These are phyloP conservation scores for Globisporangium carolinianum DNA, from an alignment of 352 stramenopile species.

Conservation along the genomic window DNA sequence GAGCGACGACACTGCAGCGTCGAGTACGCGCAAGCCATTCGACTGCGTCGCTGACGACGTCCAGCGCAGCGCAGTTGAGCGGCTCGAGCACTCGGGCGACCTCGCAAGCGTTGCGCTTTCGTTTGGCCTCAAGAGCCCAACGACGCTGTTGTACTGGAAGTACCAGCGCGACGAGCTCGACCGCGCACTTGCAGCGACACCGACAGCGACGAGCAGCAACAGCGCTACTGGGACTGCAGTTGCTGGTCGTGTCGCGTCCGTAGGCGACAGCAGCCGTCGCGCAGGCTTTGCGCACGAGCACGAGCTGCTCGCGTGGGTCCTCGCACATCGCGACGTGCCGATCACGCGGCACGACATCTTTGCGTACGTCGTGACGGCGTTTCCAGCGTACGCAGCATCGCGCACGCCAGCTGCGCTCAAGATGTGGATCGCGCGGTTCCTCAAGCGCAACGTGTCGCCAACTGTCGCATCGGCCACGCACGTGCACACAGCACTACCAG, in stretches of 20 bases:
- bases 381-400: conserved; percentile 48
- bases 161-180: conserved; percentile 21
- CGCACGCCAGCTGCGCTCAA: conserved; percentile 51
- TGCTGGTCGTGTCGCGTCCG: background rate
- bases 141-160: conserved; percentile 60
- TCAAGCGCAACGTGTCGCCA: conserved; percentile 50
- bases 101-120: conserved; percentile 32
- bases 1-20: background rate
- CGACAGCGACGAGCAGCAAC: conserved; percentile 2
- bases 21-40: conserved; percentile 1
- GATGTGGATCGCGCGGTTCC: conserved; percentile 53
- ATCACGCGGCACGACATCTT: conserved; percentile 64
- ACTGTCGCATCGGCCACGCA: conserved; percentile 1
- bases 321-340: conserved; percentile 27
- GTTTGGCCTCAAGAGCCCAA: conserved; percentile 43
- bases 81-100: conserved; percentile 19
- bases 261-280: conserved; percentile 7
- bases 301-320: conserved; percentile 49
- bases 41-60: conserved; percentile 8
- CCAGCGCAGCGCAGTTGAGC: conserved; percentile 13
- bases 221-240: background rate
- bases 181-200: conserved; percentile 11
- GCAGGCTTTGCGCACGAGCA: conserved; percentile 23
- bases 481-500: conserved; percentile 3
- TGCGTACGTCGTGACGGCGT: conserved; percentile 38